phyloP scores from a whole-genome alignment of 257 asterid species.

The Solanum dulcamara region DNA sequence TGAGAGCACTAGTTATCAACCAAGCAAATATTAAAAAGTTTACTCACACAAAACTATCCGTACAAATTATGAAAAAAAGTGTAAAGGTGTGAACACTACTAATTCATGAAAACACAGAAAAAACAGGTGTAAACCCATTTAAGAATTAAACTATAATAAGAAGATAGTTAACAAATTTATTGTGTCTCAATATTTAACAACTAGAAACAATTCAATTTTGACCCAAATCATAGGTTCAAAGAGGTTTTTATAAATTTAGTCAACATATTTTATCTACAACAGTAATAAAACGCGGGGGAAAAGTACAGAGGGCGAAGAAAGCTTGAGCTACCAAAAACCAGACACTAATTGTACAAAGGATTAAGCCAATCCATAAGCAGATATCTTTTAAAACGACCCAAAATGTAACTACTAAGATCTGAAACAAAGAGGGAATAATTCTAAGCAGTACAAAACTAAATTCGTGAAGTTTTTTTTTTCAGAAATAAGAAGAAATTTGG shows the following conservation, averaged over 20 bases:
- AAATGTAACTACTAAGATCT: not conserved
- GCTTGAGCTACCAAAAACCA: not conserved
- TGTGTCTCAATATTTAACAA: not conserved
- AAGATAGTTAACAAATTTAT: not conserved
- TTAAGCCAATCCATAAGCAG: not conserved
- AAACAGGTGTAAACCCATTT: not conserved
- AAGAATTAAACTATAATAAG: not conserved
- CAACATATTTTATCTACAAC: not conserved
- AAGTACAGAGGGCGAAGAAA: not conserved
- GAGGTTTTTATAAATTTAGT: not conserved
- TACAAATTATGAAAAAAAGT: not conserved
- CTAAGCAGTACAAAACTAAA: not conserved
- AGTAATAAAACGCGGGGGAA: not conserved
- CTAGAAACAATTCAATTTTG: not conserved
- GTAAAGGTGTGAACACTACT: not conserved
- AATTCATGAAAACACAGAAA: not conserved
- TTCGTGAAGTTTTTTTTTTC: not conserved
- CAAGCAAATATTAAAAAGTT: not conserved
- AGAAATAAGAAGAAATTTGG: not conserved
- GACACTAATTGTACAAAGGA: not conserved
- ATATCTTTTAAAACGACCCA: not conserved
- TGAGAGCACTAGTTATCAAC: not conserved
- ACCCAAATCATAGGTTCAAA: not conserved
- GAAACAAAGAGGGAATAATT: not conserved
- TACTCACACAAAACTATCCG: not conserved